phyloP scores from a whole-genome alignment of 78 protist species.

The Protostelium mycophagum region DNA sequence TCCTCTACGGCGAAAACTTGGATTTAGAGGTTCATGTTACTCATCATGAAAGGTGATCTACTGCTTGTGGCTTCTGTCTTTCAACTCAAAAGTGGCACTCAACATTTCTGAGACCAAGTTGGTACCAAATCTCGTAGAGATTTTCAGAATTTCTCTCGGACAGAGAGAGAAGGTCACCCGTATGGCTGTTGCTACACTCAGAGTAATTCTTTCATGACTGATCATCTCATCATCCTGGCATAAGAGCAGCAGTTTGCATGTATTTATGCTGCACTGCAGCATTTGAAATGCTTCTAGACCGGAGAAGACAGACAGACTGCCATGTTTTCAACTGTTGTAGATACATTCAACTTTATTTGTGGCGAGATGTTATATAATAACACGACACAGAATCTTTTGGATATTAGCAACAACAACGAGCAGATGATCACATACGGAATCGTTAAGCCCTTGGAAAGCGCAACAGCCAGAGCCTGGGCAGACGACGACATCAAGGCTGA shows the following conservation, averaged over 20 bases:
- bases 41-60: constrained; percentile 53
- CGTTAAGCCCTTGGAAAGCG: constrained; percentile 14
- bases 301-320: no score
- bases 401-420: constrained; percentile 21
- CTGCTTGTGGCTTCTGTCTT: constrained; percentile 77
- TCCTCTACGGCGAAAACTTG: not conserved
- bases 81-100: constrained; percentile 27
- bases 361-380: not conserved
- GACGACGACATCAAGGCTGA: constrained; percentile 80
- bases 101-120: constrained; percentile 13
- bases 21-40: constrained; percentile 10
- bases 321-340: not conserved
- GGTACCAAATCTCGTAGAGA: constrained; percentile 28
- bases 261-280: not conserved
- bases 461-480: constrained; percentile 57
- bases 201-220: constrained; percentile 18
- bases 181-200: constrained; percentile 48
- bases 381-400: constrained; percentile 23
- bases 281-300: no score
- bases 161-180: constrained; percentile 71
- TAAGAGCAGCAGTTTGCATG: no score
- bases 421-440: constrained; percentile 65
- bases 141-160: constrained; percentile 14
- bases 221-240: no score
- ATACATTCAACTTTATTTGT: not conserved